Percentiles rank a stretch among this genome's conserved stretches.
These are phyloP conservation scores for Leishmania aethiopica DNA, from an alignment of 208 protist genomes.

Conservation along the genomic window DNA sequence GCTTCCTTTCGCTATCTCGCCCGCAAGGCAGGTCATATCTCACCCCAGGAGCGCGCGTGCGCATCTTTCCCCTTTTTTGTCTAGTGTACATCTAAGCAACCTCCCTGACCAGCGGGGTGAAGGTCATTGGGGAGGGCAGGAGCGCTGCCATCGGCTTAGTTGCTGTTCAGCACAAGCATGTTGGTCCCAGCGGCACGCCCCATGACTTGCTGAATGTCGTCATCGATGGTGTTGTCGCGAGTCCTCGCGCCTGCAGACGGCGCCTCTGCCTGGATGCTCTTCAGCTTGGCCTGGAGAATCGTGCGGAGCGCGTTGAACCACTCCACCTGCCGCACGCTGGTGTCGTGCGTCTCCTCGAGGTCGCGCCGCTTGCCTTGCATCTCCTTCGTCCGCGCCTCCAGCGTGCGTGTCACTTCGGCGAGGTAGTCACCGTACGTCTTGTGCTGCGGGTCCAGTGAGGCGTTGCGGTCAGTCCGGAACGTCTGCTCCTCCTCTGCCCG, in stretches of 20 bases:
- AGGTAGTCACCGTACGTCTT: constrained; percentile 67
- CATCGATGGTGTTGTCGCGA: constrained; percentile 25
- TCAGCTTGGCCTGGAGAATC: constrained; percentile 38
- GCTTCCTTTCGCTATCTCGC: neutral
- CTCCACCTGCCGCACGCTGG: constrained; percentile 84
- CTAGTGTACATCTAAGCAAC: constrained; percentile 18
- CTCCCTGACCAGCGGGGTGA: neutral
- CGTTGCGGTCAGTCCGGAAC: constrained; percentile 34
- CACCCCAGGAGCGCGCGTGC: neutral
- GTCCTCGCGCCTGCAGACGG: neutral
- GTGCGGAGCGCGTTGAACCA: constrained; percentile 47
- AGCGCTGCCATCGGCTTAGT: constrained; percentile 24
- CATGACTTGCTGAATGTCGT: constrained; percentile 45
- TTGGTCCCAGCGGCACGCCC: constrained; percentile 48
- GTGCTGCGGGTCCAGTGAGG: constrained; percentile 62
- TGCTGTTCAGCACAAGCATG: constrained; percentile 66
- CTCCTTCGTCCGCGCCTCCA: constrained; percentile 69
- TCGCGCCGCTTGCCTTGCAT: constrained; percentile 78
- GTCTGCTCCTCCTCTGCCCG: constrained; percentile 62
- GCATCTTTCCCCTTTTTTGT: neutral
- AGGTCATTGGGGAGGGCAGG: neutral
- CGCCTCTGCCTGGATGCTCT: constrained; percentile 18
- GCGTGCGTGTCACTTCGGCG: constrained; percentile 36
- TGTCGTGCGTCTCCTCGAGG: constrained; percentile 85
- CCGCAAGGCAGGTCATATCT: neutral